Conservation (phyloP, 129 eudicot species). For the Flaveria bidentis region DNA sequence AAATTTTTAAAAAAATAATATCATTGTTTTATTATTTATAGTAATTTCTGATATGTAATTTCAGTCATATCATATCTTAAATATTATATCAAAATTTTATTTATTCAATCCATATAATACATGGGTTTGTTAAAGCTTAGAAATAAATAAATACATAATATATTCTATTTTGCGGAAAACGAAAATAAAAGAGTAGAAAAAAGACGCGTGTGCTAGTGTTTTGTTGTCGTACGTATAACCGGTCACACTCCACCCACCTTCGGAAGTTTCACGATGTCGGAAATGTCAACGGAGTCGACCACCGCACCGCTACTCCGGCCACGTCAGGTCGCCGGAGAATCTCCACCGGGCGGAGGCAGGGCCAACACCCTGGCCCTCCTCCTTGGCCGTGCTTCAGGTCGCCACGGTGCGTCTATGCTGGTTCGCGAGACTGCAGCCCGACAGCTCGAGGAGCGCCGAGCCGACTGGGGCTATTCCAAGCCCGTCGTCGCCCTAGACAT, state of each 20-base stretch:
- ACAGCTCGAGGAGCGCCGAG: conserved; percentile 87
- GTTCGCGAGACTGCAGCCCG: conserved; percentile 95
- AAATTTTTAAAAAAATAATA: too few species aligned
- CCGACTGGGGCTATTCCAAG: conserved; percentile 91
- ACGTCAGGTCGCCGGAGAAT: conserved; percentile 27
- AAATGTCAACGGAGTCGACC: conserved; percentile 35
- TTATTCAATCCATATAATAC: too few species aligned
- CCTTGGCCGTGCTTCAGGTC: conserved; percentile 63
- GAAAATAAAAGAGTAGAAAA: background rate
- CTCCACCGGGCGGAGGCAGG: conserved; percentile 16
- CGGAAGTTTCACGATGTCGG: conserved; percentile 32
- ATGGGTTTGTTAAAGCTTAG: too few species aligned
- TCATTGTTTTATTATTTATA: too few species aligned
- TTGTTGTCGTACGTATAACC: conserved; percentile 9
- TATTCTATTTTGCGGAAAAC: too few species aligned
- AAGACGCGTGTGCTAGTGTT: background rate
- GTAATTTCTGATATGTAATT: too few species aligned
- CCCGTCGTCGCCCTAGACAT: conserved; percentile 92
- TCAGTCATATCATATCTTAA: too few species aligned
- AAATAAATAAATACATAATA: too few species aligned
- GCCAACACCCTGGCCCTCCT: conserved; percentile 53
- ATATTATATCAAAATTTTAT: too few species aligned
- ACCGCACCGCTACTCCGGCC: conserved; percentile 49
- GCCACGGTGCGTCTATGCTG: conserved; percentile 73
- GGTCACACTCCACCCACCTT: conserved; percentile 11